Conservation (phyloP, 2,329 filamentous ascomycete species). For the Fusarium clavum region DNA sequence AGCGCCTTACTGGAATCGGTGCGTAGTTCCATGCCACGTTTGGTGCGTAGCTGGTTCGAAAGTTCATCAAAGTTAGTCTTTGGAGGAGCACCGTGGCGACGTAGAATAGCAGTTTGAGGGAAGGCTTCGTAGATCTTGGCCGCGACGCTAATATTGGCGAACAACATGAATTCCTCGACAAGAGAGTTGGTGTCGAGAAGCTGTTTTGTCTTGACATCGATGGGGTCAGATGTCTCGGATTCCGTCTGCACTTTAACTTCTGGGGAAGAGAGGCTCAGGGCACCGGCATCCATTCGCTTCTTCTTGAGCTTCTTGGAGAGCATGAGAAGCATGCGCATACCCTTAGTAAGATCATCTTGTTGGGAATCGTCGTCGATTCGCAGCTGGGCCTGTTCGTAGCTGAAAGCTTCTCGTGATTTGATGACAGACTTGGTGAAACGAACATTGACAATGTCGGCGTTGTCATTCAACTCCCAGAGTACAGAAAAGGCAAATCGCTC, state of each 20-base stretch:
- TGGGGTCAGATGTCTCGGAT: slow-evolving; percentile 93
- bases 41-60: slow-evolving; percentile 87
- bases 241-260: slow-evolving; percentile 97
- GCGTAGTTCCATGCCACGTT: slow-evolving; percentile 81
- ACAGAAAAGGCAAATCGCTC: slow-evolving; percentile 90
- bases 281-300: slow-evolving; percentile 96
- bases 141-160: slow-evolving; percentile 96
- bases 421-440: slow-evolving; percentile 98
- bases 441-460: slow-evolving; percentile 86
- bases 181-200: slow-evolving; percentile 96
- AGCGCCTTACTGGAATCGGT: slow-evolving; percentile 92
- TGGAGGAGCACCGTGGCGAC: slow-evolving; percentile 90
- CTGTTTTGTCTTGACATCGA: slow-evolving; percentile 96
- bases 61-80: slow-evolving; percentile 98
- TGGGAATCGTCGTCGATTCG: slow-evolving; percentile 91
- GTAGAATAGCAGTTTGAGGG: slow-evolving; percentile 93
- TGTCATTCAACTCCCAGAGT: slow-evolving; percentile 86
- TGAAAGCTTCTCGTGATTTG: slow-evolving; percentile 94
- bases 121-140: slow-evolving; percentile 90
- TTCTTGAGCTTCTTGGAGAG: slow-evolving; percentile 94
- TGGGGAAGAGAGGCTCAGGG: slow-evolving; percentile 94
- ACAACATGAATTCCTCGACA: slow-evolving; percentile 99
- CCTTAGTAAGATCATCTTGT: slow-evolving; percentile 87
- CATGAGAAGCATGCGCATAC: slow-evolving; percentile 87
- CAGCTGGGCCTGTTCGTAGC: slow-evolving; percentile 95